Evolutionary conservation across 345 rosid genomes (phyloP).

Genomic region (Rubroshorea leprosula): DNA sequence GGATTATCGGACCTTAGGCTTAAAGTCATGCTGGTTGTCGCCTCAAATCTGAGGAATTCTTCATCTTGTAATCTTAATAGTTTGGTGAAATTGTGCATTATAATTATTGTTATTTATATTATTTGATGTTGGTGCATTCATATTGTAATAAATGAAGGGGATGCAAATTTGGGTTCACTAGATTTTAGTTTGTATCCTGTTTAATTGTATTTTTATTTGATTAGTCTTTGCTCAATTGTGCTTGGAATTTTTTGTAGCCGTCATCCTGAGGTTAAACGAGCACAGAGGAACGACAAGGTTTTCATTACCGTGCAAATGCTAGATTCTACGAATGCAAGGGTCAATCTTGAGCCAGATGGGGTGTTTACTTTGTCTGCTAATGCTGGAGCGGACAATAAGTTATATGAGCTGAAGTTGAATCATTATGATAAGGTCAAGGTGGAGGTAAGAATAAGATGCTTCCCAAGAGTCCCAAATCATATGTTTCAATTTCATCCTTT

Average conservation of each 20-base stretch:
- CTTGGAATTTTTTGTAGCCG: conserved; percentile 39
- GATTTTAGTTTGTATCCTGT: too few species aligned
- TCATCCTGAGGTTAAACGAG: conserved; percentile 87
- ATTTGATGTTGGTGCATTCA: too few species aligned
- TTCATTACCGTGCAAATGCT: conserved; percentile 62
- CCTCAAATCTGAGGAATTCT: too few species aligned
- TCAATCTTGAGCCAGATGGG: conserved; percentile 75
- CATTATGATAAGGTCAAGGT: conserved; percentile 77
- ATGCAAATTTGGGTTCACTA: too few species aligned
- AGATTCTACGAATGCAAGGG: conserved; percentile 66
- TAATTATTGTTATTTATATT: too few species aligned
- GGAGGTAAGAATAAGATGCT: conserved; percentile 53
- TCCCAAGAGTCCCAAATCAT: not conserved
- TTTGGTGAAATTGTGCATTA: too few species aligned
- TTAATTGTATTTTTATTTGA: too few species aligned
- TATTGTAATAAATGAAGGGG: too few species aligned
- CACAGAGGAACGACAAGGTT: conserved; percentile 68
- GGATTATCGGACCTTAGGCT: too few species aligned
- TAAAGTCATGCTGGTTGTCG: too few species aligned
- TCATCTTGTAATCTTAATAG: too few species aligned
- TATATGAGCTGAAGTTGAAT: conserved; percentile 66
- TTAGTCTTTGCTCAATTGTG: not conserved
- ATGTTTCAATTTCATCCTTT: too few species aligned
- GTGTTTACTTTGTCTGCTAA: conserved; percentile 62
- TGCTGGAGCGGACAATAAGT: conserved; percentile 55